These are phyloP conservation scores for Trichoderma harzianum DNA, from an alignment of 2,329 filamentous ascomycete species.

Conservation along the genomic window DNA sequence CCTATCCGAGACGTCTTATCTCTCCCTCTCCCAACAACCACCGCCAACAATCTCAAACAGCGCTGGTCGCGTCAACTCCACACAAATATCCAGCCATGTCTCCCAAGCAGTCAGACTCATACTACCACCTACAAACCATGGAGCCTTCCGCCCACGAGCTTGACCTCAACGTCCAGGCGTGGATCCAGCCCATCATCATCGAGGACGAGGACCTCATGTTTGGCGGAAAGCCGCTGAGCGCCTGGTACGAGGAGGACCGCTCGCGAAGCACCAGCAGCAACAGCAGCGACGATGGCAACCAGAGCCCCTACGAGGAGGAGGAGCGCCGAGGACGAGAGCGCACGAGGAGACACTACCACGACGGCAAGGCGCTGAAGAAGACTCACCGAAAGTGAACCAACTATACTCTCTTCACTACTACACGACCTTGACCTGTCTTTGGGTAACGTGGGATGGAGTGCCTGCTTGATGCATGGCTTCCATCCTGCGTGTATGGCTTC, in stretches of 20 bases:
- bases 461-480: neutral
- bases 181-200: slow-evolving; percentile 56
- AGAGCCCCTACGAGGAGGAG: slow-evolving; percentile 32
- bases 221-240: slow-evolving; percentile 56
- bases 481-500: neutral
- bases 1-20: neutral
- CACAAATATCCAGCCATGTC: neutral
- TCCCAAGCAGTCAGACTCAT: slow-evolving; percentile 14
- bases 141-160: slow-evolving; percentile 34
- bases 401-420: neutral
- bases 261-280: slow-evolving; percentile 34
- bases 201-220: slow-evolving; percentile 61
- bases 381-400: slow-evolving; percentile 31
- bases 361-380: slow-evolving; percentile 24
- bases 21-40: neutral
- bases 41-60: neutral
- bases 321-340: slow-evolving; percentile 39
- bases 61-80: slow-evolving; percentile 9
- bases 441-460: neutral
- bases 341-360: slow-evolving; percentile 32
- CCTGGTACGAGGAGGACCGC: slow-evolving; percentile 55
- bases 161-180: slow-evolving; percentile 36
- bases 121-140: slow-evolving; percentile 29
- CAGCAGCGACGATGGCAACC: slow-evolving; percentile 35
- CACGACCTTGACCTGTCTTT: neutral